phyloP scores from a whole-genome alignment of 345 rosid species.

The Populus nigra region DNA sequence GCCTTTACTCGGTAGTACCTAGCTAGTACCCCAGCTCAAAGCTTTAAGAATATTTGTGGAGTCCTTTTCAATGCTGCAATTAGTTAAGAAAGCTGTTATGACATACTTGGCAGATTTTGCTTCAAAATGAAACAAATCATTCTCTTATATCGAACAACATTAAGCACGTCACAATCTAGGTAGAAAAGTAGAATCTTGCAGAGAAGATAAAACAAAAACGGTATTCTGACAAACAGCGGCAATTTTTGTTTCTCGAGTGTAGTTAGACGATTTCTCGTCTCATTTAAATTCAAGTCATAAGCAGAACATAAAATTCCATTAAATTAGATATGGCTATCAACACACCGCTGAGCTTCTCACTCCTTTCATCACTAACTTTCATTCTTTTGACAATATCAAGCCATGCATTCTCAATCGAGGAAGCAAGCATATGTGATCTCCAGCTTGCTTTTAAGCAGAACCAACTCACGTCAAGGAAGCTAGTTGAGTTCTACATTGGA shows the following conservation, averaged over 20 bases:
- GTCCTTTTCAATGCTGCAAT: neutral
- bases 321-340: conserved; percentile 19
- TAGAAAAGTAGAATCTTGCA: neutral
- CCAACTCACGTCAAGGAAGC: conserved; percentile 54
- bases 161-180: neutral
- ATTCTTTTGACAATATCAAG: neutral
- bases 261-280: neutral
- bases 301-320: neutral
- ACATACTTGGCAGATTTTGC: too few relatives aligned
- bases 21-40: neutral
- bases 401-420: conserved; percentile 34
- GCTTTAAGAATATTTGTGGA: neutral
- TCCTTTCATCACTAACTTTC: conserved; percentile 14
- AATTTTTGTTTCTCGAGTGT: too few relatives aligned
- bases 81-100: neutral
- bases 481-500: conserved; percentile 40
- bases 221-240: too few relatives aligned
- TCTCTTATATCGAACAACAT: neutral
- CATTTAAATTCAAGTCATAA: too few relatives aligned
- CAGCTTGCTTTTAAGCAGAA: conserved; percentile 48
- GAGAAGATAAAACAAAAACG: too few relatives aligned
- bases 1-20: neutral
- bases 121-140: too few relatives aligned
- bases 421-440: conserved; percentile 43
- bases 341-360: neutral